Evolutionary conservation across 169 alveolate genomes (phyloP).

Genomic region (Cyclospora cayetanensis): DNA sequence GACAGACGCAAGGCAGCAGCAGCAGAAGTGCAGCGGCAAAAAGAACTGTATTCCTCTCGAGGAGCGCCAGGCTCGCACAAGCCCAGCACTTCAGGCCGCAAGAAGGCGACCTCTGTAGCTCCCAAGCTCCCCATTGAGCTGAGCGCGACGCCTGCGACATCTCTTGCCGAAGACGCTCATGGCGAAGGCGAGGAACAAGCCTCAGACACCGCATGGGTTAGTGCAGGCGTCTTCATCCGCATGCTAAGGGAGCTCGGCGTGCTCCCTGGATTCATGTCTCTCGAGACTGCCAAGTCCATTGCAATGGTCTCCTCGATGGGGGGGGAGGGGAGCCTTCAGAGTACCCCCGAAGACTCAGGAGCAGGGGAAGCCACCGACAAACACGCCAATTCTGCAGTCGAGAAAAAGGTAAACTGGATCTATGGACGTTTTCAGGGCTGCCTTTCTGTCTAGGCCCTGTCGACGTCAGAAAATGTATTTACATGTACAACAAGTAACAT

Average conservation of each 20-base stretch:
- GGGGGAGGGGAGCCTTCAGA: not conserved
- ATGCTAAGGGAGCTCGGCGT: conserved; percentile 40
- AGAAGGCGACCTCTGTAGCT: not conserved
- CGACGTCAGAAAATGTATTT: not conserved
- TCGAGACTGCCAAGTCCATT: not conserved
- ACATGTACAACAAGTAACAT: not conserved
- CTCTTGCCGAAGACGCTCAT: not conserved
- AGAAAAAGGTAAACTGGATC: too few relatives aligned
- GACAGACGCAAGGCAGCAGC: not conserved
- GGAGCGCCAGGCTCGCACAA: not conserved
- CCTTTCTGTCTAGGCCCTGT: not conserved
- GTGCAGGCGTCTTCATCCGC: conserved; percentile 11
- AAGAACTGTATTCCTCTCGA: not conserved
- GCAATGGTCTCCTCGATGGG: not conserved
- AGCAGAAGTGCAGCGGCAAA: not conserved
- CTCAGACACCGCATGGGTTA: not conserved
- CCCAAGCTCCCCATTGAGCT: not conserved
- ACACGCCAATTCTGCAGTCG: too few relatives aligned
- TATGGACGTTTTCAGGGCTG: too few relatives aligned
- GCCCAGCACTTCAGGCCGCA: not conserved
- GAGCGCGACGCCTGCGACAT: not conserved
- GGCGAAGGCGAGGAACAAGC: not conserved
- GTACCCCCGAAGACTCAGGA: not conserved
- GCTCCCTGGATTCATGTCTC: conserved; percentile 40
- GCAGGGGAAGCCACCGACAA: not conserved